A percentile compares a stretch with the other conserved stretches of the same genome.
Evolutionary conservation across 768 basidiomycete species (phyloP).

Genomic region (Lepiota venenata): DNA sequence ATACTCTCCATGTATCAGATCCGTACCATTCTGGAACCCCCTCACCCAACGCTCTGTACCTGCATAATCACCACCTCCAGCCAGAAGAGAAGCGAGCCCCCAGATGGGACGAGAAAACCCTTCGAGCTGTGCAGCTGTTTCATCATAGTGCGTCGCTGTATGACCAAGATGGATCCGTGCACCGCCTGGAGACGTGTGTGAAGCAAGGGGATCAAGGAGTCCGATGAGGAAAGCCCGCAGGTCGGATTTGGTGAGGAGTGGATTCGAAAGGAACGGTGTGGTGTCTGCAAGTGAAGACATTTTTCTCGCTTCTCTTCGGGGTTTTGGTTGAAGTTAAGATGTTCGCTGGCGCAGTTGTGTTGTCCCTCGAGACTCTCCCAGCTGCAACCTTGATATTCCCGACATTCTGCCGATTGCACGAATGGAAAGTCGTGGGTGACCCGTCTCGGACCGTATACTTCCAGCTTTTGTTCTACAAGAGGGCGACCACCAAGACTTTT

Average conservation of each 20-base stretch:
- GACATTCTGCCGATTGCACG: too few relatives aligned
- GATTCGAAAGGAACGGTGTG: conserved; percentile 53
- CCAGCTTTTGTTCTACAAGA: too few relatives aligned
- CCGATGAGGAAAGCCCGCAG: conserved; percentile 50
- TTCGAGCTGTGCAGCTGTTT: conserved; percentile 69
- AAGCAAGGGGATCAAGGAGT: conserved; percentile 62
- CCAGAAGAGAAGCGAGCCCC: conserved; percentile 65
- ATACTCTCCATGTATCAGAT: conserved; percentile 64
- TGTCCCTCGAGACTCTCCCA: too few relatives aligned
- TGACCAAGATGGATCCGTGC: conserved; percentile 67
- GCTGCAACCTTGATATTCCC: too few relatives aligned
- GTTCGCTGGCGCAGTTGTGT: too few relatives aligned
- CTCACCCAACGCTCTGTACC: conserved; percentile 60
- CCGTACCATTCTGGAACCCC: conserved; percentile 67
- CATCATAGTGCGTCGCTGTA: conserved; percentile 66
- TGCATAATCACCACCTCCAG: conserved; percentile 58
- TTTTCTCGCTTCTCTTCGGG: too few relatives aligned
- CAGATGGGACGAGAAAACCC: conserved; percentile 76
- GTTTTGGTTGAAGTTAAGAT: too few relatives aligned
- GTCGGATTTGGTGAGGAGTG: conserved; percentile 57
- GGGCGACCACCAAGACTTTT: too few relatives aligned
- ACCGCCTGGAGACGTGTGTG: conserved; percentile 72
- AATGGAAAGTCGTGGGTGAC: too few relatives aligned
- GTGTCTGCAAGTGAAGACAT: conserved; percentile 28
- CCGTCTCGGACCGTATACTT: too few relatives aligned